These are phyloP conservation scores for Guillardia theta DNA, from an alignment of 78 protist genomes.

Conservation along the genomic window DNA sequence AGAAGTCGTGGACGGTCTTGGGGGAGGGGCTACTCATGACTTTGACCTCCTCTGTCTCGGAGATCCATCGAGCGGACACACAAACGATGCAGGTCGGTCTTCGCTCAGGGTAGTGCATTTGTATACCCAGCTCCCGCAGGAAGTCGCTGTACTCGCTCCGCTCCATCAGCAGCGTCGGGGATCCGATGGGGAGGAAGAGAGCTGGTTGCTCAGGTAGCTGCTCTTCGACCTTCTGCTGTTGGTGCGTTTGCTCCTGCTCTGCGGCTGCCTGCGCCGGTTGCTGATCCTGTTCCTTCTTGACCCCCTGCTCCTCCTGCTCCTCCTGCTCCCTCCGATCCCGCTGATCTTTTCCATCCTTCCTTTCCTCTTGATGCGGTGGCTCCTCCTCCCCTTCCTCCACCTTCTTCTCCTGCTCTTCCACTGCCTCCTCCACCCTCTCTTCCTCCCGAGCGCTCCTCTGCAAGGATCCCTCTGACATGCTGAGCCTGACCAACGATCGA, in stretches of 20 bases:
- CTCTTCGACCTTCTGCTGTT: neutral
- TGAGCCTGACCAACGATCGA: too few relatives aligned
- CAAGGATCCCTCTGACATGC: too few relatives aligned
- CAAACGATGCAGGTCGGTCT: neutral
- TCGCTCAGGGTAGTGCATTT: neutral
- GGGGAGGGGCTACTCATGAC: conserved; percentile 7
- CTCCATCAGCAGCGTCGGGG: neutral
- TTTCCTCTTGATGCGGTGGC: too few relatives aligned
- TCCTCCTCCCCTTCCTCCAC: too few relatives aligned
- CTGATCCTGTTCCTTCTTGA: neutral
- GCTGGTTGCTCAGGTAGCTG: neutral
- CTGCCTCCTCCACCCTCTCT: too few relatives aligned
- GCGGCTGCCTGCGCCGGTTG: too few relatives aligned
- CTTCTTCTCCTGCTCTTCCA: too few relatives aligned
- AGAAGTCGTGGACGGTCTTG: neutral
- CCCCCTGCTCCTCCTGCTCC: too few relatives aligned
- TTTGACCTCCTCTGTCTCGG: neutral
- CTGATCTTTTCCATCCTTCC: too few relatives aligned
- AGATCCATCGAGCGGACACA: neutral
- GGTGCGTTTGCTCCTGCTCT: neutral
- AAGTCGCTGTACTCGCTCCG: neutral
- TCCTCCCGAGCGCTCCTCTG: too few relatives aligned
- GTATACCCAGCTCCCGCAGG: neutral
- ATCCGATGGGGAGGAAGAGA: neutral
- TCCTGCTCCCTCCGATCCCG: too few relatives aligned